Conservation (phyloP, 345 rosid genomes). For the Eucalyptus sp. region DNA sequence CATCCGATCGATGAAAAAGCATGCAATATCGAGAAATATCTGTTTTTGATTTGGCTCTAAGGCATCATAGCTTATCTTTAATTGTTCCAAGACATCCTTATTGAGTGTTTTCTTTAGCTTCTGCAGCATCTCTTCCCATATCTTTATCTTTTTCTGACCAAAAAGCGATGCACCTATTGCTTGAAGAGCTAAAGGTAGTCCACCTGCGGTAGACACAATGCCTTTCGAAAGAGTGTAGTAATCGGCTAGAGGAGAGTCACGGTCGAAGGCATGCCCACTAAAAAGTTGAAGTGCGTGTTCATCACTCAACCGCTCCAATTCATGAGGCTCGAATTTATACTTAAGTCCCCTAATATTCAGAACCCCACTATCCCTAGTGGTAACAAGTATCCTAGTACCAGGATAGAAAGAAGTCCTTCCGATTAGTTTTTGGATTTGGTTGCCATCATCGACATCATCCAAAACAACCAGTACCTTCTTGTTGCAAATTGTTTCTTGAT, state of each 20-base stretch:
- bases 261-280: neutral
- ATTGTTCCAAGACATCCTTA: neutral
- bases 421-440: neutral
- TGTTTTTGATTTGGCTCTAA: accelerated
- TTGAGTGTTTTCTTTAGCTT: neutral
- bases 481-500: neutral
- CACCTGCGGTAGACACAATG: neutral
- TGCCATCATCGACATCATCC: neutral
- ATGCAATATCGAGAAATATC: neutral
- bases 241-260: accelerated
- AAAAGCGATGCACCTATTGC: neutral
- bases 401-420: accelerated
- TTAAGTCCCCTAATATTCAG: neutral
- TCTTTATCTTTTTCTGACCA: accelerated
- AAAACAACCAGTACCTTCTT: neutral
- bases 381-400: neutral
- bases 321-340: accelerated
- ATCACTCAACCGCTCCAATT: accelerated
- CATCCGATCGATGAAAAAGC: accelerated
- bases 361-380: neutral
- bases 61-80: neutral
- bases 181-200: neutral
- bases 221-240: neutral
- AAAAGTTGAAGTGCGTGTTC: neutral
- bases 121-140: neutral